Evolutionary conservation across 225 moss, liverwort and hornwort genomes (phyloP).

Genomic region (Neckera pumila): DNA sequence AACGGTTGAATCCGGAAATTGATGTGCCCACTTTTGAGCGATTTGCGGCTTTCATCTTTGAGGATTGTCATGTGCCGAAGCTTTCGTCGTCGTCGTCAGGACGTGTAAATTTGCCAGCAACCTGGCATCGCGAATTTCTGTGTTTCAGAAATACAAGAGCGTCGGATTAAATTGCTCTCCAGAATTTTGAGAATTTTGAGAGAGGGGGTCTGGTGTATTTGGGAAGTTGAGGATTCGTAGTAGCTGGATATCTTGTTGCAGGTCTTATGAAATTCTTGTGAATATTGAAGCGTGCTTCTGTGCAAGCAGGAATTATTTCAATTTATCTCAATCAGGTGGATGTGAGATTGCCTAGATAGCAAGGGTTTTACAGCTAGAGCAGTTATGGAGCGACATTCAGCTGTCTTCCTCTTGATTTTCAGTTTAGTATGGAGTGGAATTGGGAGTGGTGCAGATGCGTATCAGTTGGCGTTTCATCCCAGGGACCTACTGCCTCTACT

Average conservation of each 20-base stretch:
- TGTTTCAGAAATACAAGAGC: neutral
- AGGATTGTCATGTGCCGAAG: neutral
- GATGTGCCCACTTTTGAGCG: neutral
- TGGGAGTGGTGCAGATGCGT: slow-evolving; percentile 3
- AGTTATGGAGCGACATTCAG: slow-evolving; percentile 24
- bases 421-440: slow-evolving; percentile 15
- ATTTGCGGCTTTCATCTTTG: neutral
- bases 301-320: neutral
- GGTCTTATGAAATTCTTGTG: neutral
- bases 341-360: neutral
- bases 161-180: neutral
- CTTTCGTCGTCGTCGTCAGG: neutral
- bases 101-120: neutral
- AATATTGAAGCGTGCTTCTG: neutral
- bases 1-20: neutral
- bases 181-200: neutral
- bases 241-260: neutral
- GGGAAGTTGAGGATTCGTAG: neutral
- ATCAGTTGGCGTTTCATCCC: slow-evolving; percentile 12
- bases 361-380: neutral
- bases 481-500: slow-evolving; percentile 37
- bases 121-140: neutral
- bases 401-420: slow-evolving; percentile 3
- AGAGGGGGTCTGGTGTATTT: neutral
- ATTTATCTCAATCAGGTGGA: neutral